Conservation (phyloP, 345 rosid species). For the Brassica incana region DNA sequence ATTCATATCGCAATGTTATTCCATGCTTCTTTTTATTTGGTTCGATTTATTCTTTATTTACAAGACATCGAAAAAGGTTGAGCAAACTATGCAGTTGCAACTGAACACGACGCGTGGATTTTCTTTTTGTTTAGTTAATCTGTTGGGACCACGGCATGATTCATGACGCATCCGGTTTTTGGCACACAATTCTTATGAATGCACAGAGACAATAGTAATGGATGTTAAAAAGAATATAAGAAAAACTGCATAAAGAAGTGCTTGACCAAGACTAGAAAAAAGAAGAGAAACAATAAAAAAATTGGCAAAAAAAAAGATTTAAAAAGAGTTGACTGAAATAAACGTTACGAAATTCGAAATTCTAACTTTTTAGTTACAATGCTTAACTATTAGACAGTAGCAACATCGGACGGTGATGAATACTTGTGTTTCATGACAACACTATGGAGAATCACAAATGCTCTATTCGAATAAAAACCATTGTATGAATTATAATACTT, state of each 20-base stretch:
- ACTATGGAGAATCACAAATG: constrained; percentile 11
- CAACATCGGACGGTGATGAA: background rate
- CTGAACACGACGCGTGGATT: constrained; percentile 27
- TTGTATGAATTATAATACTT: background rate
- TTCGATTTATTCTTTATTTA: constrained; percentile 8
- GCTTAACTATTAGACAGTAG: background rate
- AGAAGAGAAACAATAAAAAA: background rate
- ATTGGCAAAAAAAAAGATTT: background rate
- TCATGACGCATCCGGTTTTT: constrained; percentile 19
- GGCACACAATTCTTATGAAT: background rate
- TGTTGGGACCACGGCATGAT: constrained; percentile 33
- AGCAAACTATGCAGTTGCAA: constrained; percentile 41
- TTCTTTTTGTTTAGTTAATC: background rate
- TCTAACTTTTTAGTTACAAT: constrained; percentile 3
- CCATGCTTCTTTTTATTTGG: constrained; percentile 16
- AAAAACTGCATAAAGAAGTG: background rate
- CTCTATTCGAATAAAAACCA: constrained; percentile 21
- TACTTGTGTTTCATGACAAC: constrained; percentile 15
- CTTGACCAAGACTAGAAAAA: background rate
- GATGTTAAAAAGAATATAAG: background rate
- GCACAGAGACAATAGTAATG: background rate
- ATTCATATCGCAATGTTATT: constrained; percentile 27
- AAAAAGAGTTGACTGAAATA: constrained; percentile 25
- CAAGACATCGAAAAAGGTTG: constrained; percentile 2
- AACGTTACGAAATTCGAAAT: constrained; percentile 4